These are phyloP conservation scores for Strobilomyces dryophilus DNA, from an alignment of 768 basidiomycete genomes.

Conservation along the genomic window DNA sequence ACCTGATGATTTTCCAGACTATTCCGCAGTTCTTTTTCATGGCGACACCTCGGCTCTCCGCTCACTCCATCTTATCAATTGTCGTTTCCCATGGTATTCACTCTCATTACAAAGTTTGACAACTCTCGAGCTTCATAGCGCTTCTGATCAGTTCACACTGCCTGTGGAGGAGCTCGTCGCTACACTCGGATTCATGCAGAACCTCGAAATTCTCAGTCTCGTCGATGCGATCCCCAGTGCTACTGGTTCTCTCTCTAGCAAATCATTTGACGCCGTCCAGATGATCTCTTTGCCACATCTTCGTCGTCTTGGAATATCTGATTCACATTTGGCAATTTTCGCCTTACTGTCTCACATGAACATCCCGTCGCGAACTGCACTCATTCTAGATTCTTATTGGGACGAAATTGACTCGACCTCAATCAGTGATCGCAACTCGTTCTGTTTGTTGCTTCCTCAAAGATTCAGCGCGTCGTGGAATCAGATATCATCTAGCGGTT, in stretches of 20 bases:
- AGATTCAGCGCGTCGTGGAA: neutral
- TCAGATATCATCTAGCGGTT: too few species aligned
- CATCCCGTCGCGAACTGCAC: too few species aligned
- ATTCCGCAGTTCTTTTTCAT: neutral
- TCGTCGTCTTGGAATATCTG: neutral
- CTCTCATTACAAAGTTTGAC: neutral
- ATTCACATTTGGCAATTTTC: too few species aligned
- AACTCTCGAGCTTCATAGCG: neutral
- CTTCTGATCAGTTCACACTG: neutral
- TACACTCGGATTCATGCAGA: neutral
- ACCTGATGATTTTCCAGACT: too few species aligned
- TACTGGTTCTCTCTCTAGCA: too few species aligned
- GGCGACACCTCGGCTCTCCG: too few species aligned
- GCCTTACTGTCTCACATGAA: too few species aligned
- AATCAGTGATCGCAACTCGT: neutral
- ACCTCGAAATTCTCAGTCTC: too few species aligned
- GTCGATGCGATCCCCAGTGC: too few species aligned
- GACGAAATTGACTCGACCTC: too few species aligned
- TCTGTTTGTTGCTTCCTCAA: neutral
- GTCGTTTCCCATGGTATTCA: too few species aligned
- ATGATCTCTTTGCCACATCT: neutral
- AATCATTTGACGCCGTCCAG: neutral
- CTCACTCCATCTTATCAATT: neutral
- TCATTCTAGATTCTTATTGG: too few species aligned
- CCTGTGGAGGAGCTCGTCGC: neutral